These are phyloP conservation scores for Teratosphaeria gauchensis DNA, from an alignment of 2,329 filamentous ascomycete genomes.

Conservation along the genomic window DNA sequence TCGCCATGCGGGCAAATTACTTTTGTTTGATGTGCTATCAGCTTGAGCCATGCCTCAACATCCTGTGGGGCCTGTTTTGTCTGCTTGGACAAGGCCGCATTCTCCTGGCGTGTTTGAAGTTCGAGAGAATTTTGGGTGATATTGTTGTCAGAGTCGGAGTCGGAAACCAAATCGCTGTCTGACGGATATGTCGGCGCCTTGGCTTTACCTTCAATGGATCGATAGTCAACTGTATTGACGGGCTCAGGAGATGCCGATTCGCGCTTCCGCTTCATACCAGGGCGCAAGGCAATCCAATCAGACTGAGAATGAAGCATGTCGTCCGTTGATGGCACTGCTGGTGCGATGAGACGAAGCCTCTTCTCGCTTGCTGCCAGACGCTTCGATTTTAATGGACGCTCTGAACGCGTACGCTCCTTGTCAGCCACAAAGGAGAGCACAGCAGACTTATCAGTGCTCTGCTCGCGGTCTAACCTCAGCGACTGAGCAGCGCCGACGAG, in stretches of 20 bases:
- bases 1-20: constrained; percentile 46
- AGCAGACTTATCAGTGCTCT: constrained; percentile 39
- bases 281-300: neutral
- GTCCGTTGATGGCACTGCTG: neutral
- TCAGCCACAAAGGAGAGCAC: neutral
- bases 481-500: constrained; percentile 56
- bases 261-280: constrained; percentile 12
- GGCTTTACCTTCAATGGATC: constrained; percentile 28
- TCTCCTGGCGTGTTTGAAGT: constrained; percentile 37
- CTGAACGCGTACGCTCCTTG: neutral
- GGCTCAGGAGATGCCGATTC: constrained; percentile 7
- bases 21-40: constrained; percentile 53
- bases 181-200: constrained; percentile 10
- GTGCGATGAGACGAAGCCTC: neutral
- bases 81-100: constrained; percentile 51
- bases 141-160: constrained; percentile 18
- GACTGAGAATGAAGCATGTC: constrained; percentile 13
- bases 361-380: neutral
- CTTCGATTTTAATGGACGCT: neutral
- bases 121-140: constrained; percentile 9
- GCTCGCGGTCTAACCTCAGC: constrained; percentile 58
- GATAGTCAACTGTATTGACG: constrained; percentile 25
- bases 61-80: constrained; percentile 59
- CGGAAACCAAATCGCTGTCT: constrained; percentile 31
- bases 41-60: constrained; percentile 61